These are phyloP conservation scores for Podaxis sp. DNA, from an alignment of 768 basidiomycete genomes.

Conservation along the genomic window DNA sequence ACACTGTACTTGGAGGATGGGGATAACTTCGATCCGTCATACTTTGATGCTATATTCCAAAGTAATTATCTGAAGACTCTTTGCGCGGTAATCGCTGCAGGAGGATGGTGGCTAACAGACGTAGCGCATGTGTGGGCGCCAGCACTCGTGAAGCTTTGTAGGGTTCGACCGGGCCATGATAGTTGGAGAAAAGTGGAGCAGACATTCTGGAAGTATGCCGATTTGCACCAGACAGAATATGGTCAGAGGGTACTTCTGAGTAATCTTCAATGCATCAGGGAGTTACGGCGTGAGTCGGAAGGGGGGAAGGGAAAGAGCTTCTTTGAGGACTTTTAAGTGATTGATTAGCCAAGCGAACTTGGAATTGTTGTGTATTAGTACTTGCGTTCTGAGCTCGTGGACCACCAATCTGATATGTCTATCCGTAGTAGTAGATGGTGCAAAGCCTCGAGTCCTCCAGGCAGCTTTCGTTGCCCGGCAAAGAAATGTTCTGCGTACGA, in stretches of 20 bases:
- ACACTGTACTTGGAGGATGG: constrained; percentile 12
- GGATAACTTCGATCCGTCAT: constrained; percentile 11
- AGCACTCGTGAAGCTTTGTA: constrained; percentile 29
- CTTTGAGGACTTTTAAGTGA: constrained; percentile 2
- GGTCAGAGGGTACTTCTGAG: constrained; percentile 8
- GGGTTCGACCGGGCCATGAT: constrained; percentile 25
- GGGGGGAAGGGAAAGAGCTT: constrained; percentile 1
- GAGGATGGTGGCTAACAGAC: constrained; percentile 35
- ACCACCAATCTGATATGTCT: constrained; percentile 60
- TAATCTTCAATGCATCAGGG: background rate
- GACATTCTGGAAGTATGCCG: constrained; percentile 23
- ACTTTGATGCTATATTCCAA: constrained; percentile 27
- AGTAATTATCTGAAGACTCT: constrained; percentile 35
- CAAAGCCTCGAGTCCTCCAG: constrained; percentile 51
- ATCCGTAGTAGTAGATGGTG: constrained; percentile 50
- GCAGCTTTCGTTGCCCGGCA: constrained; percentile 29
- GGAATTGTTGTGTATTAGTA: background rate
- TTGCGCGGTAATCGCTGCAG: constrained; percentile 23
- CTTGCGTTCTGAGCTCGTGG: constrained; percentile 13
- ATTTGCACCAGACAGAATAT: constrained; percentile 18
- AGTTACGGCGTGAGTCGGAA: background rate
- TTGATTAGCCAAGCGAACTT: background rate
- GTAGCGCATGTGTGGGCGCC: constrained; percentile 33
- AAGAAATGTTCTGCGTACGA: constrained; percentile 19
- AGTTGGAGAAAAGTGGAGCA: constrained; percentile 29